Conservation (phyloP, 192 early-diverging fungal species). For the Coemansia asiatica region DNA sequence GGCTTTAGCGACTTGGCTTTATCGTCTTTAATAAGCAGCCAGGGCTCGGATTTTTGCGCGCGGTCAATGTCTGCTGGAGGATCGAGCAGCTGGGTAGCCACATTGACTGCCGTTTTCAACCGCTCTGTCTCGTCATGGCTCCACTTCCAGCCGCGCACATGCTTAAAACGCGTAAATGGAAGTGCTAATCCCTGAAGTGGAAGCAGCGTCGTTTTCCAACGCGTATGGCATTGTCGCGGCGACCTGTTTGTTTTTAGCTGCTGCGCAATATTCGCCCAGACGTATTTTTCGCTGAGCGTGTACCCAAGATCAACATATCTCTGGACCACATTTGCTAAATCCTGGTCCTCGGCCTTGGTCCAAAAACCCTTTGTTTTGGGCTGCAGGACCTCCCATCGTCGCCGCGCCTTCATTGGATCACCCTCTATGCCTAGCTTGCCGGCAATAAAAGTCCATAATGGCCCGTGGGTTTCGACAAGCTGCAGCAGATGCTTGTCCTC, state of each 20-base stretch:
- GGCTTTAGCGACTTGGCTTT: constrained; percentile 1
- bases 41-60: constrained; percentile 28
- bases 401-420: constrained; percentile 21
- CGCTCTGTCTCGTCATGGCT: constrained; percentile 13
- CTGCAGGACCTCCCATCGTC: constrained; percentile 39
- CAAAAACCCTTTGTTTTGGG: constrained; percentile 16
- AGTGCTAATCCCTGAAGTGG: constrained; percentile 30
- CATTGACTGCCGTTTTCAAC: constrained; percentile 12
- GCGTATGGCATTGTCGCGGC: constrained; percentile 34
- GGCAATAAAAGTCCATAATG: constrained; percentile 32
- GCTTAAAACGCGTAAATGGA: constrained; percentile 24
- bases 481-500: constrained; percentile 18
- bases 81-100: constrained; percentile 8
- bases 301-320: constrained; percentile 12
- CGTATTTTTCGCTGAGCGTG: constrained; percentile 9
- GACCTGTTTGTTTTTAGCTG: constrained; percentile 27
- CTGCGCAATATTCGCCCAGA: constrained; percentile 30
- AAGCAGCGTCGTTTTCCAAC: constrained; percentile 34
- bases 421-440: constrained; percentile 30
- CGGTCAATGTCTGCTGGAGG: not conserved
- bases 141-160: constrained; percentile 38
- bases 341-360: constrained; percentile 32
- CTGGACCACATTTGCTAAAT: constrained; percentile 21
- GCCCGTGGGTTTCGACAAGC: constrained; percentile 20
- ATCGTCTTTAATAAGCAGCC: constrained; percentile 23